A percentile compares a stretch with the other conserved stretches of the same genome.
These are phyloP conservation scores for Alternaria conjuncta DNA, from an alignment of 2,329 filamentous ascomycete genomes.

Conservation along the genomic window DNA sequence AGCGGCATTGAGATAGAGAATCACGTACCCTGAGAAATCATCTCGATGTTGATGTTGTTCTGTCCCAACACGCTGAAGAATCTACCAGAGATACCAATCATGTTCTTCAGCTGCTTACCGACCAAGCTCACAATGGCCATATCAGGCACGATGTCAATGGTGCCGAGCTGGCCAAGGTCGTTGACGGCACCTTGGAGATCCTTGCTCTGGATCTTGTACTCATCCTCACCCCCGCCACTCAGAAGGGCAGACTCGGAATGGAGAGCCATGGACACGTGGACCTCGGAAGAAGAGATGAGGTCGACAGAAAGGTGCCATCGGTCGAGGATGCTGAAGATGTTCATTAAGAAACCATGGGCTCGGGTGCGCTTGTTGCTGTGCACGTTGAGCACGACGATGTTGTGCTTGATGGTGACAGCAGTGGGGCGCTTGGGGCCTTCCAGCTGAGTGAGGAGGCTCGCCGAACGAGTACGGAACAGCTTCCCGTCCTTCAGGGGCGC, in stretches of 20 bases:
- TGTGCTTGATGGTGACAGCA: constrained; percentile 94
- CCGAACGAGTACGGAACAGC: constrained; percentile 56
- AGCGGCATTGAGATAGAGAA: neutral
- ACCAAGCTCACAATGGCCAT: constrained; percentile 98
- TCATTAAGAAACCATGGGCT: constrained; percentile 93
- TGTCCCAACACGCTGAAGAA: constrained; percentile 97
- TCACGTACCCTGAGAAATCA: constrained; percentile 92
- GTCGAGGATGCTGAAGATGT: constrained; percentile 91
- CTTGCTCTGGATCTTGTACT: constrained; percentile 56
- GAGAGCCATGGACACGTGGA: constrained; percentile 96
- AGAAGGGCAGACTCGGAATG: constrained; percentile 73
- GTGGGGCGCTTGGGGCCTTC: constrained; percentile 59
- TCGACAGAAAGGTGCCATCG: constrained; percentile 88
- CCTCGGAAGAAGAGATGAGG: constrained; percentile 93
- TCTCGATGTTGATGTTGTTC: constrained; percentile 95
- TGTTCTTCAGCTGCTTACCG: constrained; percentile 96
- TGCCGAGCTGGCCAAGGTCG: constrained; percentile 80
- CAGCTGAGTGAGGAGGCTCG: constrained; percentile 53
- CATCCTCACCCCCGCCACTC: constrained; percentile 54
- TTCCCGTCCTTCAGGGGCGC: constrained; percentile 65
- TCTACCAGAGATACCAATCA: constrained; percentile 85
- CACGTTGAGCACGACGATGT: constrained; percentile 96
- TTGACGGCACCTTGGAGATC: constrained; percentile 62
- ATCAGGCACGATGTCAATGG: constrained; percentile 85
- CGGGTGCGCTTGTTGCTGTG: constrained; percentile 97